phyloP scores from a whole-genome alignment of 352 stramenopile genomes.

The Globisporangium carolinianum region DNA sequence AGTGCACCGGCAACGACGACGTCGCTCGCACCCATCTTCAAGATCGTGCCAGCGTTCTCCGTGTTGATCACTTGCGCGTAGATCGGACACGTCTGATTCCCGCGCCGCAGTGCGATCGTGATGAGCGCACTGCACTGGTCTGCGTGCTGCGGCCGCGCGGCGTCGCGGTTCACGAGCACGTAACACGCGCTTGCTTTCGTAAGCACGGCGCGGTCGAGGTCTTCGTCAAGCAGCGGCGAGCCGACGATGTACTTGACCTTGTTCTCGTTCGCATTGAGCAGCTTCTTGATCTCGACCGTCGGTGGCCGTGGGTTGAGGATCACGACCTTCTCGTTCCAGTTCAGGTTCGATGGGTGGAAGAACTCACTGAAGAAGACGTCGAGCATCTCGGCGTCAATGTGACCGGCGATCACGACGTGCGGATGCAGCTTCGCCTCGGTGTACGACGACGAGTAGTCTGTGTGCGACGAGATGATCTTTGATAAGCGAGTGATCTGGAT shows the following conservation, averaged over 20 bases:
- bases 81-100: conserved; percentile 65
- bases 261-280: conserved; percentile 65
- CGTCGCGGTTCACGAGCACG: conserved; percentile 59
- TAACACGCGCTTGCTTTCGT: conserved; percentile 52
- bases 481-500: conserved; percentile 76
- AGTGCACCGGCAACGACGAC: conserved; percentile 63
- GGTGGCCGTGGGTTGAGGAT: conserved; percentile 65
- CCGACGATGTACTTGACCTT: conserved; percentile 84
- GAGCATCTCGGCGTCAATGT: conserved; percentile 61
- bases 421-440: conserved; percentile 66
- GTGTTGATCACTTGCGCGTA: conserved; percentile 75
- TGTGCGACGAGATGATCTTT: conserved; percentile 72
- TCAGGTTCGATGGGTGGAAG: conserved; percentile 80
- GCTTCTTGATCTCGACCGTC: conserved; percentile 59
- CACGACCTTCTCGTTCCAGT: conserved; percentile 78
- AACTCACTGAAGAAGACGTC: conserved; percentile 75
- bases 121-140: conserved; percentile 69
- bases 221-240: conserved; percentile 69
- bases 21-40: conserved; percentile 72
- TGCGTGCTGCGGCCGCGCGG: conserved; percentile 42
- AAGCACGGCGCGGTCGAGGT: conserved; percentile 56
- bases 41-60: conserved; percentile 48
- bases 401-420: conserved; percentile 64
- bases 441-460: conserved; percentile 71
- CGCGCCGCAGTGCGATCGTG: conserved; percentile 63